A percentile compares a stretch with the other conserved stretches of the same genome.
Evolutionary conservation across 1,284 basidiomycete genomes (phyloP).

Genomic region (Ceratobasidium sp.): DNA sequence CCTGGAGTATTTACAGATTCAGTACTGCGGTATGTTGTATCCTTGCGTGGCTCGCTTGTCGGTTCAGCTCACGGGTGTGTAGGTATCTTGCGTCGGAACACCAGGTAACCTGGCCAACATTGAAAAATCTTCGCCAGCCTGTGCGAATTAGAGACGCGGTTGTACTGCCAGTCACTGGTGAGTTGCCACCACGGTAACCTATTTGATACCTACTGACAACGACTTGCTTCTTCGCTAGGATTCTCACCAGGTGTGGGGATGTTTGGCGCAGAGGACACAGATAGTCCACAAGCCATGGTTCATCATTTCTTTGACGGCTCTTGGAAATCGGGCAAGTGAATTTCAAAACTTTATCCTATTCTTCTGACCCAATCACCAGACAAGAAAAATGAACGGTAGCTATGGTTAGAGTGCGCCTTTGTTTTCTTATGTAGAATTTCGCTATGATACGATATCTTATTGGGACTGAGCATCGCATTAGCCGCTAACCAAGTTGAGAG

Average conservation of each 20-base stretch:
- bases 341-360: not conserved
- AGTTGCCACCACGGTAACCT: not conserved
- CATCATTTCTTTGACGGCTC: constrained; percentile 47
- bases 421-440: not conserved
- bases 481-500: not conserved
- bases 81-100: constrained; percentile 55
- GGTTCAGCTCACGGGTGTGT: not conserved
- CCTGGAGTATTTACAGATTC: constrained; percentile 54
- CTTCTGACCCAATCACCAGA: not conserved
- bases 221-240: constrained; percentile 25
- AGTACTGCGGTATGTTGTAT: constrained; percentile 51
- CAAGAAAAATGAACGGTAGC: not conserved
- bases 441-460: not conserved
- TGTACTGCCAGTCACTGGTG: constrained; percentile 54
- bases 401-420: not conserved
- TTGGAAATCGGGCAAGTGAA: constrained; percentile 39
- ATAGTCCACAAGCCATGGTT: constrained; percentile 49
- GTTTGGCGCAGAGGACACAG: constrained; percentile 46
- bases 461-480: not conserved
- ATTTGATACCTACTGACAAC: not conserved
- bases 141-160: constrained; percentile 56
- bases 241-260: constrained; percentile 49
- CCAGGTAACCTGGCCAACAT: constrained; percentile 55
- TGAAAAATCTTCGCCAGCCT: constrained; percentile 54
- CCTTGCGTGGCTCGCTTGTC: too few species aligned